Evolutionary conservation across 345 rosid species (phyloP), one percentile per base, ranked within the genome.

Genomic region (Noccaea bulbosa): DNA sequence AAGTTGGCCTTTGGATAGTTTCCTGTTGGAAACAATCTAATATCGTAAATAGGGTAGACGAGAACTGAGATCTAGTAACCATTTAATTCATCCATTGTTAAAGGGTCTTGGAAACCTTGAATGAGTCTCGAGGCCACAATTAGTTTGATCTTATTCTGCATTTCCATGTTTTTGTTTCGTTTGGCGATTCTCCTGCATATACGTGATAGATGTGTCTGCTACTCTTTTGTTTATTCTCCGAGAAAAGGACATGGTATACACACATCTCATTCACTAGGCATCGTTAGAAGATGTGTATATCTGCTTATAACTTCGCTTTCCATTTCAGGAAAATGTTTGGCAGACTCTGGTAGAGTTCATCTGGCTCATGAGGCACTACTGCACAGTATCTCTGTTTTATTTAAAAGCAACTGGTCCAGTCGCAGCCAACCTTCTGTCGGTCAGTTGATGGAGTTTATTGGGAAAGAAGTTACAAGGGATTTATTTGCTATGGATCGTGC

Each of bases 401-500:
- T 77, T 46, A 67, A 87, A 85, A 57, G 85, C 78, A 83, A 78
- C 69, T 43, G 81, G 46, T 77, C 72, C 60, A 32, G 50, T 58
- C 81, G 54, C 72, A 62, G 53, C 63, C 48, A 52, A 44, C 68
- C 83, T 70, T 43, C 83, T 74, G 62, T 55, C 70, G 65, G 77
- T 0, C 62, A 62, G 71, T 67, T 89, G 81, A 82, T 89, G 81
- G 87, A 86, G 69, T 78, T 85, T 70, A 80, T 89, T 40, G 93
- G 83, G 43, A 82, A 82, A 71, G 95, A 94, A 72, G 72, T 77
- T 52, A 30, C 74, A 22, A 81, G 79, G 48, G 93, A 91, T 81
- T 69, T 80, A 46, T 84, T 94, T 60, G 85, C 86, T 32, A 65
- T 88, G 72, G 95, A 94, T 67, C 90, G 86, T 55, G 95, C 96